These are phyloP conservation scores for Kodamaea plutei DNA, from an alignment of 1,139 yeast genomes.

Conservation along the genomic window DNA sequence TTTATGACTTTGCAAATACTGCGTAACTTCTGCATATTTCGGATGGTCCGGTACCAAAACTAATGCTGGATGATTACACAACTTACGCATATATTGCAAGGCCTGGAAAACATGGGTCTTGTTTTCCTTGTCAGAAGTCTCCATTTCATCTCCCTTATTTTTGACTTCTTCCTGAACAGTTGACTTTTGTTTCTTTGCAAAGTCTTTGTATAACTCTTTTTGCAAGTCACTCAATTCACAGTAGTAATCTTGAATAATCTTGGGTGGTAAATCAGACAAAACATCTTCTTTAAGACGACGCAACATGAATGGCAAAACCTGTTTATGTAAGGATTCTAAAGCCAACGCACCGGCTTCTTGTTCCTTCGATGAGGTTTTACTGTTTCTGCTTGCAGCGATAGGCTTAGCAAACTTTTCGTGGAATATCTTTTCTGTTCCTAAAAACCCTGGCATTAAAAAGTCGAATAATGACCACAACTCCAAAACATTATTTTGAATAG, in stretches of 20 bases:
- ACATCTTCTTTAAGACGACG: conserved; percentile 97
- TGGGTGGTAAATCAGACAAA: conserved; percentile 92
- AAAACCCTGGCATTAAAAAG: conserved; percentile 96
- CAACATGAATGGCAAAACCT: conserved; percentile 91
- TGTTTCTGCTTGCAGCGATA: conserved; percentile 88
- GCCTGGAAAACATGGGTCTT: conserved; percentile 97
- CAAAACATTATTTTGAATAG: conserved; percentile 93
- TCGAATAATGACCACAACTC: conserved; percentile 98
- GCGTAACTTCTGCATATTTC: conserved; percentile 61
- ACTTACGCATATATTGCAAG: conserved; percentile 91
- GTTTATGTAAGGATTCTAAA: conserved; percentile 91
- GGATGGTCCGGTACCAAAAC: conserved; percentile 88
- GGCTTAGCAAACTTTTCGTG: conserved; percentile 97
- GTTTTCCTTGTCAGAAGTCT: conserved; percentile 42
- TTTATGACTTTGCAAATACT: conserved; percentile 55
- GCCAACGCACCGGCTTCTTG: conserved; percentile 98
- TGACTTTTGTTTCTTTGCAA: conserved; percentile 81
- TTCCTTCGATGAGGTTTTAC: conserved; percentile 87
- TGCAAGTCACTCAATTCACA: conserved; percentile 93
- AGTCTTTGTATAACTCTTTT: conserved; percentile 80
- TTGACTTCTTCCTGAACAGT: conserved; percentile 64
- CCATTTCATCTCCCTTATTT: conserved; percentile 27
- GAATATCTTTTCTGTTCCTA: conserved; percentile 92
- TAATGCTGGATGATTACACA: conserved; percentile 94
- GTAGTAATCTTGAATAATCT: conserved; percentile 95